Evolutionary conservation across 192 early-diverging fungal species (phyloP), one percentile per base, ranked within the genome.

Genomic region (Rhizophagus clarus): DNA sequence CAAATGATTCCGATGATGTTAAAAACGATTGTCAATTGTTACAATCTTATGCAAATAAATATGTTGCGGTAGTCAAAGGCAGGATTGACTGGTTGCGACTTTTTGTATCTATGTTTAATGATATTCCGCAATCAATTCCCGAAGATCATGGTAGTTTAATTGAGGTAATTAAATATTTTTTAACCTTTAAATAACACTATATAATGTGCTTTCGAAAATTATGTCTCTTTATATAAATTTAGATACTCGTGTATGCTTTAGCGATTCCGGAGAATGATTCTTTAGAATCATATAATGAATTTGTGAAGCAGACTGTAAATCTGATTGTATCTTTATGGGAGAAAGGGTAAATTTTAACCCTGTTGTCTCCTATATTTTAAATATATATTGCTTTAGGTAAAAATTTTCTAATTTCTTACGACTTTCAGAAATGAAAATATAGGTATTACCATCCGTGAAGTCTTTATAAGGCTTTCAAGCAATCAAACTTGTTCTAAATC

Each of bases 41-140:
- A 62, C 56, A 62, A n/a, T 12, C 12, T 15, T 31, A 9, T 42
- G 22, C 32, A 9, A 47, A 32, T 34, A 60, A 42, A 76, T 40
- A 76, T 76, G 1, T 42, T 24, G 49, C 1, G 29, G 17, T 37
- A 22, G n/a, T 32, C 15, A 76, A 76, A 62, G n/a, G 49, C 4
- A 61, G 74, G 26, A 10, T 31, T 37, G 74, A 76, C 26, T 76
- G 56, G 60, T 17, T 34, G 32, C 17, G 22, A 11, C 26, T 76
- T n/a, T 62, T 76, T 32, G 12, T 76, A 60, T 22, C 10, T 24
- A 76, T 76, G 74, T 76, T 61, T 40, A 51, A 2, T 24, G 49
- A 37, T 24, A n/a, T 76, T 34, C 74, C 74, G 10, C 26, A 60
- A n/a, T 32, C 74, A 37, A 61, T 63, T 37, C 74, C 74, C 31